These are phyloP conservation scores for Pythium grandisporangium DNA, from an alignment of 352 stramenopile species.

Conservation along the genomic window DNA sequence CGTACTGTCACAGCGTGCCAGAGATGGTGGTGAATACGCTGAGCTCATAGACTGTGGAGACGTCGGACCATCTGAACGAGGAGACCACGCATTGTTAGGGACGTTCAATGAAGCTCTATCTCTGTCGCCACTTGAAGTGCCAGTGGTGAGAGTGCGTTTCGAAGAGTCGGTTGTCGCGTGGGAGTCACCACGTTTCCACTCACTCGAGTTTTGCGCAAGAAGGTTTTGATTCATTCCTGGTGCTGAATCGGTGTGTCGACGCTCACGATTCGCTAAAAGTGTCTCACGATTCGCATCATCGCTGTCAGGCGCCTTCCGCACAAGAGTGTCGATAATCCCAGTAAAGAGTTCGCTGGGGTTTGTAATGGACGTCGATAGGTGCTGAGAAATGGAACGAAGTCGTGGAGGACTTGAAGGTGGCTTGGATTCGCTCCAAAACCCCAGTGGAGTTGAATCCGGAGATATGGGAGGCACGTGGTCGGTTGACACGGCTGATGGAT, in stretches of 20 bases:
- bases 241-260: too few species aligned
- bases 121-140: constrained; percentile 20
- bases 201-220: too few species aligned
- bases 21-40: constrained; percentile 36
- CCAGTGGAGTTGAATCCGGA: constrained; percentile 49
- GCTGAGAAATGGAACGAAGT: constrained; percentile 64
- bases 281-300: too few species aligned
- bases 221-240: too few species aligned
- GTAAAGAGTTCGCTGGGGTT: constrained; percentile 59
- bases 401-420: constrained; percentile 45
- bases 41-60: constrained; percentile 53
- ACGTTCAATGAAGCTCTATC: neutral
- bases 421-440: constrained; percentile 79
- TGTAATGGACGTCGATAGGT: constrained; percentile 55
- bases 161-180: too few species aligned
- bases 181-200: too few species aligned
- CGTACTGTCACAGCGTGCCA: constrained; percentile 67
- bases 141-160: constrained; percentile 36
- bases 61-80: constrained; percentile 40
- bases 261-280: too few species aligned
- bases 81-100: constrained; percentile 30
- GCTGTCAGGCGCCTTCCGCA: constrained; percentile 44
- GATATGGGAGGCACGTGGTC: constrained; percentile 37
- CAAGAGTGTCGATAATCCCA: constrained; percentile 60
- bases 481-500: constrained; percentile 20